Conservation (phyloP, 345 rosid species). For the Arabidopsis thaliana region DNA sequence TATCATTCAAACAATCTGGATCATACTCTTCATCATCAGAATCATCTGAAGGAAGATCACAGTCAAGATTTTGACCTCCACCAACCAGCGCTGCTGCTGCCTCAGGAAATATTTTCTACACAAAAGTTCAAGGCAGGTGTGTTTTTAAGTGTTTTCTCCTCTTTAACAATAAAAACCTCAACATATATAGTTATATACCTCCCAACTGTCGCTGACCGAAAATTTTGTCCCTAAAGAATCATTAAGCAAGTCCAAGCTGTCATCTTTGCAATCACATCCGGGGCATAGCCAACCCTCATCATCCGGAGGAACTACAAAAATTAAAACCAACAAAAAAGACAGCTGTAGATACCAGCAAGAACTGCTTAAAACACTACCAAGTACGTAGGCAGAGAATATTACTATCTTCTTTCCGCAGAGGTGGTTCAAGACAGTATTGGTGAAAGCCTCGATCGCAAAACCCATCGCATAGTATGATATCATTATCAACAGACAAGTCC, state of each 20-base stretch:
- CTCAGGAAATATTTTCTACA: slow-evolving; percentile 94
- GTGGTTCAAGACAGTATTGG: slow-evolving; percentile 88
- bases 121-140: slow-evolving; percentile 10
- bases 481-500: slow-evolving; percentile 78
- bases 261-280: slow-evolving; percentile 87
- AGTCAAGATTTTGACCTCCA: slow-evolving; percentile 57
- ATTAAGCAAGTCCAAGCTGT: slow-evolving; percentile 78
- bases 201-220: slow-evolving; percentile 72
- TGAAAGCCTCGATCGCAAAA: slow-evolving; percentile 95
- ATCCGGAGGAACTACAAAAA: slow-evolving; percentile 82
- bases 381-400: slow-evolving; percentile 48
- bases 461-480: slow-evolving; percentile 97
- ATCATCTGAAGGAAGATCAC: slow-evolving; percentile 81
- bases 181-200: slow-evolving; percentile 53
- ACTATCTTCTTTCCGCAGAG: slow-evolving; percentile 89
- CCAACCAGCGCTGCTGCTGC: slow-evolving; percentile 64
- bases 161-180: slow-evolving; percentile 14
- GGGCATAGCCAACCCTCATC: slow-evolving; percentile 99
- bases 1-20: slow-evolving; percentile 55
- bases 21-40: slow-evolving; percentile 82
- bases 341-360: slow-evolving; percentile 30
- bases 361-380: slow-evolving; percentile 30
- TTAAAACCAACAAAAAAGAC: slow-evolving; percentile 26
- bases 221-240: slow-evolving; percentile 73
- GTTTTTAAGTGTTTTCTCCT: slow-evolving; percentile 8